These are phyloP conservation scores for Suhomyces tanzawaensis DNA, from an alignment of 805 yeast species.

Conservation along the genomic window DNA sequence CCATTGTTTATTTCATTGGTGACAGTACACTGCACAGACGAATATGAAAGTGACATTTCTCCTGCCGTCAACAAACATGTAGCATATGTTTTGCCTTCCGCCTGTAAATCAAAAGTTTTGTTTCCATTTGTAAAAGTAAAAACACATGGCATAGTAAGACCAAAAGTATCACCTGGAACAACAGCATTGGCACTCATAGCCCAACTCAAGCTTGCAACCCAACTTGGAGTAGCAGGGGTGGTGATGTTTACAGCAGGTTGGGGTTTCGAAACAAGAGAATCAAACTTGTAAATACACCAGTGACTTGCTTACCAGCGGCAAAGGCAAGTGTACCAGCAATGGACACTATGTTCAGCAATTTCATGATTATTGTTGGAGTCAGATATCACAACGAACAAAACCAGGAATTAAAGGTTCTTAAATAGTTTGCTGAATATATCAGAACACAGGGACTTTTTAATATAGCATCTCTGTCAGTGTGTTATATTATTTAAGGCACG, in stretches of 20 bases:
- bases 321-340: background rate
- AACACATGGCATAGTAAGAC: conserved; percentile 14
- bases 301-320: conserved; percentile 7
- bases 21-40: conserved; percentile 11
- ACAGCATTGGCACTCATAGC: conserved; percentile 5
- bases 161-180: conserved; percentile 18
- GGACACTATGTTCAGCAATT: no score
- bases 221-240: conserved; percentile 11
- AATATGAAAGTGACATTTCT: conserved; percentile 7
- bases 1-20: background rate
- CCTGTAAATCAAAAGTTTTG: conserved; percentile 7
- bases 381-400: no score
- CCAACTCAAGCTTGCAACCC: conserved; percentile 14
- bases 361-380: no score
- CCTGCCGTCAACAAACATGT: conserved; percentile 18
- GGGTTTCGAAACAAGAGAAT: conserved; percentile 6
- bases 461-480: no score
- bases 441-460: no score
- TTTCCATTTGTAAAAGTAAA: conserved; percentile 12
- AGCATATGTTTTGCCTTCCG: conserved; percentile 16
- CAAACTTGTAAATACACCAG: conserved; percentile 14
- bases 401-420: no score
- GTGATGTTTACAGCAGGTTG: background rate
- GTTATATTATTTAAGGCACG: no score
- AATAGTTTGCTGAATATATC: no score